A percentile compares a stretch with the other conserved stretches of the same genome.
Conservation (phyloP, 2,329 filamentous ascomycete genomes). For the Neobulgaria alba region DNA sequence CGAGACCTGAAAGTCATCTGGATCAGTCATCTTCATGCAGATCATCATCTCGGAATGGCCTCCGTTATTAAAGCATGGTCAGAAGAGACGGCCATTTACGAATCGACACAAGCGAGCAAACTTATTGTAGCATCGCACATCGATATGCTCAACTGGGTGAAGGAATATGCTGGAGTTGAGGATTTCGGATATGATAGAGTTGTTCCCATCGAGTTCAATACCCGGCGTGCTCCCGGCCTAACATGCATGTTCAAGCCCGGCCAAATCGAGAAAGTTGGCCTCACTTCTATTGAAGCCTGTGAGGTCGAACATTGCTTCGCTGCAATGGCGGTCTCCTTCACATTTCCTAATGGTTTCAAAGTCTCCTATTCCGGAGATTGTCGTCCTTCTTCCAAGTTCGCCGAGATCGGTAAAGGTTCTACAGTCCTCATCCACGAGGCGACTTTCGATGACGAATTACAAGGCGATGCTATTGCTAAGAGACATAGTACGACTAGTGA, state of each 20-base stretch:
- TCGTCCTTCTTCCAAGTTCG: slow-evolving; percentile 65
- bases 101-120: slow-evolving; percentile 31
- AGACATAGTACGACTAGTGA: slow-evolving; percentile 85
- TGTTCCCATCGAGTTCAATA: slow-evolving; percentile 17
- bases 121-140: slow-evolving; percentile 61
- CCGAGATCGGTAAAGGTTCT: slow-evolving; percentile 59
- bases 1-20: slow-evolving; percentile 72
- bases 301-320: slow-evolving; percentile 71
- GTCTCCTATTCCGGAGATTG: slow-evolving; percentile 93
- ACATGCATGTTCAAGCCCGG: slow-evolving; percentile 13
- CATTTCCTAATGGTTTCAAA: slow-evolving; percentile 73
- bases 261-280: slow-evolving; percentile 44
- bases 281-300: slow-evolving; percentile 59
- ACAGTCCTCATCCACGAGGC: slow-evolving; percentile 92
- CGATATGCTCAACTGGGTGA: slow-evolving; percentile 67
- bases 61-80: slow-evolving; percentile 79
- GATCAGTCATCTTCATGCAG: slow-evolving; percentile 93
- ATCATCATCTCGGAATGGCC: slow-evolving; percentile 85
- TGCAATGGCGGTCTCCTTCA: slow-evolving; percentile 67
- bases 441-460: slow-evolving; percentile 84
- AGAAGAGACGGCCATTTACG: slow-evolving; percentile 36
- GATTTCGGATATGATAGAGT: slow-evolving; percentile 59
- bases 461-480: slow-evolving; percentile 72
- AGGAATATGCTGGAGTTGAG: slow-evolving; percentile 72
- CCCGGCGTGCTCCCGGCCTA: neutral